Base-by-base conservation (phyloP, 352 stramenopile species). In the Sclerospora graminicola region DNA sequence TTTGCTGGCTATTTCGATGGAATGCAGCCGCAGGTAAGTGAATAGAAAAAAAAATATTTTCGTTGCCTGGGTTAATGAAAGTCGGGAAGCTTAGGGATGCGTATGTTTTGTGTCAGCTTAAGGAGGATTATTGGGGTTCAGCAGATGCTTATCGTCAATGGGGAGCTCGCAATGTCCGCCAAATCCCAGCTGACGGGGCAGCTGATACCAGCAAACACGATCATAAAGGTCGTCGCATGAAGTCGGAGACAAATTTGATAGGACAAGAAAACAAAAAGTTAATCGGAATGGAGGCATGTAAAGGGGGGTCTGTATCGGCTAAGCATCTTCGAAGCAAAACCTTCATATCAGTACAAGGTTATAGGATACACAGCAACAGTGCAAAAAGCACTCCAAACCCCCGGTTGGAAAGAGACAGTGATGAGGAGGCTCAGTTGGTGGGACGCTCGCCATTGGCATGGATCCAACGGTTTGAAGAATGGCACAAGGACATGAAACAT, bases 381-480 rank as follows among this genome's bases (percentile, higher is more conserved):
- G 45, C 39, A 21, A 61, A 27, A n/a, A 63, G 34, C 42, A 54
- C 47, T 11, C 41, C 43, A 7, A 54, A 36, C 13, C 36, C 23
- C n/a, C 44, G 44, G 39, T 19, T 18, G 2, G 30, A 28, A 2
- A 54, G 54, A 39, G 42, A 48, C 10, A 63, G 28, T 20, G 62
- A 82, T 13, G 68, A 74, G 5, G 68, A 79, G 26, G 39, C 30
- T 27, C 60, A 70, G 13, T 20, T 63, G n/a, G 58, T 63, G 37
- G 74, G 68, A 18, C 65, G 64, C 0, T 85, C 78, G 2, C 75
- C 78, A 1, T 70, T 78, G 35, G 70, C 66, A 7, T 90, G 75
- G 75, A 74, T 90, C 40, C 75, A 90, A 42, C 71, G 77, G 5
- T 69, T 90, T 15, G 78, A 88, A 29, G 73, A 78, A 35, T 90